A percentile compares a stretch with the other conserved stretches of the same genome.
Conservation (phyloP, 441 rosid genomes). For the Dalechampia spathulata region DNA sequence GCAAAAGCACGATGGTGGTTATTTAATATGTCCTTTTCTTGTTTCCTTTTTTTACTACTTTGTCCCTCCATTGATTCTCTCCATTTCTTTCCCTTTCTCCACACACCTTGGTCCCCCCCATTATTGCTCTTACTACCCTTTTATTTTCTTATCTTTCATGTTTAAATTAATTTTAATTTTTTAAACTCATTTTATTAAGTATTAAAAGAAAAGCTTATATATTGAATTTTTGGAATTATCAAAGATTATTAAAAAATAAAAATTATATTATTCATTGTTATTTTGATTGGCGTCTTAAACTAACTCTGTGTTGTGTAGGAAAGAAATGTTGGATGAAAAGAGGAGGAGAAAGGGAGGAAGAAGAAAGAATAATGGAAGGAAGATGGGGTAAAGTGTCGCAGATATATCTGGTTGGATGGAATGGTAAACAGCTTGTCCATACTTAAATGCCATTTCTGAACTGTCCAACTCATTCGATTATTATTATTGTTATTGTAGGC, state of each 20-base stretch:
- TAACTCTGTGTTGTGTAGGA: neutral
- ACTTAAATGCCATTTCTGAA: neutral
- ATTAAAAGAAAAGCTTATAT: too few species aligned
- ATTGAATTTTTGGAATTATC: too few species aligned
- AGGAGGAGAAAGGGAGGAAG: neutral
- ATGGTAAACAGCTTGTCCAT: slow-evolving; percentile 1
- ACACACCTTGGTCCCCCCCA: neutral
- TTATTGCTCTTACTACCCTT: neutral
- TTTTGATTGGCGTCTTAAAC: neutral
- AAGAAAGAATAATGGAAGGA: neutral
- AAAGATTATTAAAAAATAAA: too few species aligned
- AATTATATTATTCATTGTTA: too few species aligned
- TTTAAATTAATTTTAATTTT: too few species aligned
- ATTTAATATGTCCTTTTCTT: slow-evolving; percentile 8
- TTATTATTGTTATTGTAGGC: too few species aligned
- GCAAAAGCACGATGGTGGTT: slow-evolving; percentile 19
- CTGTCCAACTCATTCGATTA: neutral
- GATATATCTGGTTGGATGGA: neutral
- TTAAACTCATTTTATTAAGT: too few species aligned
- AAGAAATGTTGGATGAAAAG: neutral
- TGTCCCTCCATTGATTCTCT: slow-evolving; percentile 2
- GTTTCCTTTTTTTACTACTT: slow-evolving; percentile 9
- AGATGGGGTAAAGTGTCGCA: neutral
- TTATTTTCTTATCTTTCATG: too few species aligned
- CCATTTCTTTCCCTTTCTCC: neutral